These are phyloP conservation scores for Graphilbum fragrans DNA, from an alignment of 2,329 filamentous ascomycete species.

Conservation along the genomic window DNA sequence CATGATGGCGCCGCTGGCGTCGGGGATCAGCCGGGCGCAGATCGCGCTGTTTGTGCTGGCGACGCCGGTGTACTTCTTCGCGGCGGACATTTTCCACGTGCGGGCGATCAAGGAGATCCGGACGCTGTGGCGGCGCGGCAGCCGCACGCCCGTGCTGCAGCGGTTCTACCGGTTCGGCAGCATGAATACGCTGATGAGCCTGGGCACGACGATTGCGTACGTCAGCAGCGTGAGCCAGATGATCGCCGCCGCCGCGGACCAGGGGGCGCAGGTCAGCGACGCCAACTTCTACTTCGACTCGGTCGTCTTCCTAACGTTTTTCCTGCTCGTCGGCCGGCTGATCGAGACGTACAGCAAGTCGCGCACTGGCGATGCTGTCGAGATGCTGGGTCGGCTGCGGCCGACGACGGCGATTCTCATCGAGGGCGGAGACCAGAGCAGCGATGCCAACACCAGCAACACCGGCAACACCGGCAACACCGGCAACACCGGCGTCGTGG, in stretches of 20 bases:
- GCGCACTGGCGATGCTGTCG: conserved; percentile 76
- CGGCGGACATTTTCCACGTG: conserved; percentile 73
- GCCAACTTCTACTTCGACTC: conserved; percentile 75
- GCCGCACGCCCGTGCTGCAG: conserved; percentile 57
- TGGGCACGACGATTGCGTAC: conserved; percentile 82
- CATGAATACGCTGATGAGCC: conserved; percentile 89
- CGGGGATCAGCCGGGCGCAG: conserved; percentile 63
- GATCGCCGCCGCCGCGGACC: conserved; percentile 43
- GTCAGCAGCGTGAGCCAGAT: conserved; percentile 70
- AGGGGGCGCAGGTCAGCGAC: conserved; percentile 26
- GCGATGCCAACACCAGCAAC: neutral
- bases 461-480: neutral
- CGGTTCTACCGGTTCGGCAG: conserved; percentile 89
- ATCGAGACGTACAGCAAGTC: conserved; percentile 88
- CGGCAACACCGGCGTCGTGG: conserved; percentile 10
- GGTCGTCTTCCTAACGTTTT: conserved; percentile 83
- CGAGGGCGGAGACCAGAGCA: conserved; percentile 18
- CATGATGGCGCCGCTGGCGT: conserved; percentile 58
- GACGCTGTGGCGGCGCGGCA: conserved; percentile 65
- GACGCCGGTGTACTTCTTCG: conserved; percentile 78
- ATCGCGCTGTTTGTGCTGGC: conserved; percentile 71
- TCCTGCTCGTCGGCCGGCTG: conserved; percentile 62
- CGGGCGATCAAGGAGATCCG: conserved; percentile 68
- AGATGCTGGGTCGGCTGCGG: conserved; percentile 63
- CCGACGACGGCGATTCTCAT: conserved; percentile 67